Base-by-base conservation (phyloP, 495 filamentous ascomycete genomes). In the Immersiella caudata region DNA sequence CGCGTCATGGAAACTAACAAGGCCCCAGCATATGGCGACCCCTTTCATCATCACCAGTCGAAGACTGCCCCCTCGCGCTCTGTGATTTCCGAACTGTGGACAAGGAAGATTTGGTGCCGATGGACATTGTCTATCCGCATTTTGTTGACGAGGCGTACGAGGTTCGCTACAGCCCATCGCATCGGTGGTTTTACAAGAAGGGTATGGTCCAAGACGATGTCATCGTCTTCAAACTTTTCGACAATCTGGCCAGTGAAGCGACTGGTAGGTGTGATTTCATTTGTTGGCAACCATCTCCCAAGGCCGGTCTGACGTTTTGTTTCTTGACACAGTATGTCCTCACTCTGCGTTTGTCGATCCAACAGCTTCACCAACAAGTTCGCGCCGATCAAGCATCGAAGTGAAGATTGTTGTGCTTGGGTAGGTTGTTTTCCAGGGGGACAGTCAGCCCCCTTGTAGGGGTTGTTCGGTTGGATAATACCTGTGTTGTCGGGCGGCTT, bases 181-280 rank as follows among this genome's bases (percentile, higher is more conserved):
- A 69, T 29, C 24, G 62, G 12, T 69, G 67, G 67, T 65, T 69
- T 49, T 69, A 69, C 49, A 64, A 64, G 61, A 64, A 64, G 29
- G 61, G 61, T 6, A 64, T 64, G 61, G 21, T 6, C 8, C 49
- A 51, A 22, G 62, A 69, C 18, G 62, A 69, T 50, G 62, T 58
- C 56, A 50, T 65, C 27, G 62, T 65, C 6, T 69, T 69, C 57
- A 65, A 69, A 24, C 56, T 69, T 14, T 65, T 26, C 22, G 67
- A 65, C 33, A 69, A 33, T 51, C 22, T 65, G 22, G 40, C 16
- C 5, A 65, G 49, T 46, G 62, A 65, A 35, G 62, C 62, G 22
- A 65, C 62, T 22, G 67, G 62, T 60, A n/a, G 24, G 57, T 55
- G 12, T 51, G 29, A 12, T 18, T 27, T 27, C 40, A 9, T 51